Percentiles rank a stretch among this genome's conserved stretches.
Evolutionary conservation across 106 monocot genomes (phyloP).

Genomic region (Vanilla planifolia): DNA sequence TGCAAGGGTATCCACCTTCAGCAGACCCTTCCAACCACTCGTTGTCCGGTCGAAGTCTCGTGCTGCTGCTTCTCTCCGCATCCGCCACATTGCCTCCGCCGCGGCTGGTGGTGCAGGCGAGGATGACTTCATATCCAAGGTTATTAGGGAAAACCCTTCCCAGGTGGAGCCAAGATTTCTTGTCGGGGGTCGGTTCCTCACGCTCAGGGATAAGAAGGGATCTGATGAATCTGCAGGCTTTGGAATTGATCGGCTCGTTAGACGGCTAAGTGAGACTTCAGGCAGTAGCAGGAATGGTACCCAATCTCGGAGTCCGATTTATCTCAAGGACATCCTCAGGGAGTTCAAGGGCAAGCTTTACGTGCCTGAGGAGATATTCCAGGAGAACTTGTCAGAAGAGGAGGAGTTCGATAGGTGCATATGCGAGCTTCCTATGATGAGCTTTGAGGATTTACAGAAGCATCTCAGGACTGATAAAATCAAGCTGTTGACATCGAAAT

Average conservation of each 20-base stretch:
- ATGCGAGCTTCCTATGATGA: slow-evolving; percentile 52
- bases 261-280: slow-evolving; percentile 8
- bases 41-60: slow-evolving; percentile 7
- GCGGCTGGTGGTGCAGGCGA: slow-evolving; percentile 4
- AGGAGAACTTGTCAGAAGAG: slow-evolving; percentile 49
- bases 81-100: not conserved
- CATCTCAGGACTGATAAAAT: slow-evolving; percentile 54
- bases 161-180: slow-evolving; percentile 75
- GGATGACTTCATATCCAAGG: slow-evolving; percentile 52
- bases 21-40: slow-evolving; percentile 5
- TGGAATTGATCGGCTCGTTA: slow-evolving; percentile 5
- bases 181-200: slow-evolving; percentile 53
- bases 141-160: slow-evolving; percentile 58
- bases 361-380: slow-evolving; percentile 73
- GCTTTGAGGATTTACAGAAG: slow-evolving; percentile 60
- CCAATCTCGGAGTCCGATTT: slow-evolving; percentile 26
- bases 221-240: slow-evolving; percentile 12
- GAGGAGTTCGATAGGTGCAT: slow-evolving; percentile 59
- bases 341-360: slow-evolving; percentile 76
- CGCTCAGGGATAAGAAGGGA: slow-evolving; percentile 52
- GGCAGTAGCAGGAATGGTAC: not conserved
- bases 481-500: slow-evolving; percentile 54
- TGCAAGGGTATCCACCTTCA: slow-evolving; percentile 3
- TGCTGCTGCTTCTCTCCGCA: not conserved
- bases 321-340: slow-evolving; percentile 64